Percentiles rank a stretch among this genome's conserved stretches.
phyloP scores from a whole-genome alignment of 805 yeast species.

The Sugiyamaella boreocaroliniensis region DNA sequence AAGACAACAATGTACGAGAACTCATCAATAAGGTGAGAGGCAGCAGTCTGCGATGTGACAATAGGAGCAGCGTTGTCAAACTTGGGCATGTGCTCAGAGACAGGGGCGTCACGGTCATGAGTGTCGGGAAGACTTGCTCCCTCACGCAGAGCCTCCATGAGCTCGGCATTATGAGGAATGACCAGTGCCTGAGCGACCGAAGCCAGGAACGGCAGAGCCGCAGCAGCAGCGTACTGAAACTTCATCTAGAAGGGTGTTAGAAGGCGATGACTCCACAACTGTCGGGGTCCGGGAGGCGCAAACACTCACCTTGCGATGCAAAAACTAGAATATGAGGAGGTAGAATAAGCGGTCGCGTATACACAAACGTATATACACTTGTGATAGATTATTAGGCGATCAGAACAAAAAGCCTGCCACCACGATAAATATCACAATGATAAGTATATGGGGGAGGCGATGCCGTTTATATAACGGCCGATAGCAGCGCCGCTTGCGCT shows the following conservation, averaged over 20 bases:
- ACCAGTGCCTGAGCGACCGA: conserved; percentile 48
- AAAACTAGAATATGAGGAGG: neutral
- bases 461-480: neutral
- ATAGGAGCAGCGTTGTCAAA: conserved; percentile 40
- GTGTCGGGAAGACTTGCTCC: neutral
- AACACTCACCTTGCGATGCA: neutral
- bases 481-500: neutral
- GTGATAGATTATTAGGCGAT: neutral
- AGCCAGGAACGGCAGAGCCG: conserved; percentile 25
- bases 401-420: neutral
- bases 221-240: conserved; percentile 16
- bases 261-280: neutral
- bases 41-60: conserved; percentile 38
- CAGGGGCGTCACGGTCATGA: no score
- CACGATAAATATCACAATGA: neutral
- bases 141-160: conserved; percentile 33
- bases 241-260: conserved; percentile 15
- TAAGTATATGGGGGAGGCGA: neutral
- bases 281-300: neutral
- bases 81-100: no score
- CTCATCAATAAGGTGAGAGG: conserved; percentile 26
- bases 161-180: conserved; percentile 48
- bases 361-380: neutral
- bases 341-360: neutral
- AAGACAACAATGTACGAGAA: conserved; percentile 68